Conservation (phyloP, 345 rosid genomes). For the Murraya koenigii region DNA sequence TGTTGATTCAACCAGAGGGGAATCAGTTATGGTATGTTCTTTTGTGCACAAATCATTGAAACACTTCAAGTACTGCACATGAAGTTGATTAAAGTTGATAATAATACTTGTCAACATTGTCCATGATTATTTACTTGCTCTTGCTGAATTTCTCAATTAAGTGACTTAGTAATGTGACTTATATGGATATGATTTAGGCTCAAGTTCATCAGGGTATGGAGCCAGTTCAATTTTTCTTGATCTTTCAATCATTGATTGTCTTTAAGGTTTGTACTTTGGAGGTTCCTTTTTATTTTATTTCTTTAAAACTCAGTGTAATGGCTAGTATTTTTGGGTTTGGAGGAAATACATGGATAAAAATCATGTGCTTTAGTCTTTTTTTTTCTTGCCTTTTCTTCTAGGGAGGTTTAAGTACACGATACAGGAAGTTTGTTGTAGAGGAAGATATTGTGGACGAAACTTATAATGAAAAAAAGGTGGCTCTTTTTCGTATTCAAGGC, state of each 20-base stretch:
- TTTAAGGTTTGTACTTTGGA: conserved; percentile 47
- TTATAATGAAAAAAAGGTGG: conserved; percentile 40
- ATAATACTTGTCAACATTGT: neutral
- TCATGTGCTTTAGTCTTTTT: conserved; percentile 2
- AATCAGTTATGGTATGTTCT: conserved; percentile 62
- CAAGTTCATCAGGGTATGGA: conserved; percentile 61
- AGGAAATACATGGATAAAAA: conserved; percentile 2
- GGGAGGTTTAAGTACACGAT: conserved; percentile 70
- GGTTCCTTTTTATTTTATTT: neutral
- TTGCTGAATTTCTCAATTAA: neutral
- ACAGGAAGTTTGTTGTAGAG: conserved; percentile 47
- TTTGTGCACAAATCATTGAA: conserved; percentile 9
- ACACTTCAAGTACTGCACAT: neutral
- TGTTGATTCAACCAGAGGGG: conserved; percentile 52
- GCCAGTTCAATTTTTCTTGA: conserved; percentile 58
- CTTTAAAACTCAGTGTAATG: neutral
- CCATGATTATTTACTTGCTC: neutral
- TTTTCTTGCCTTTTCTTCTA: conserved; percentile 24
- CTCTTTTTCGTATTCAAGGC: conserved; percentile 79
- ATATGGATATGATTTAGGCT: conserved; percentile 41
- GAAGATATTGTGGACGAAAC: conserved; percentile 41
- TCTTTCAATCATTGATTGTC: conserved; percentile 52
- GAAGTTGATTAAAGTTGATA: neutral
- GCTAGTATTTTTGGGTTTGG: neutral
- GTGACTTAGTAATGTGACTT: neutral